Evolutionary conservation across 2,329 filamentous ascomycete species (phyloP), one percentile per base, ranked within the genome.

Genomic region (Didymella pomorum): DNA sequence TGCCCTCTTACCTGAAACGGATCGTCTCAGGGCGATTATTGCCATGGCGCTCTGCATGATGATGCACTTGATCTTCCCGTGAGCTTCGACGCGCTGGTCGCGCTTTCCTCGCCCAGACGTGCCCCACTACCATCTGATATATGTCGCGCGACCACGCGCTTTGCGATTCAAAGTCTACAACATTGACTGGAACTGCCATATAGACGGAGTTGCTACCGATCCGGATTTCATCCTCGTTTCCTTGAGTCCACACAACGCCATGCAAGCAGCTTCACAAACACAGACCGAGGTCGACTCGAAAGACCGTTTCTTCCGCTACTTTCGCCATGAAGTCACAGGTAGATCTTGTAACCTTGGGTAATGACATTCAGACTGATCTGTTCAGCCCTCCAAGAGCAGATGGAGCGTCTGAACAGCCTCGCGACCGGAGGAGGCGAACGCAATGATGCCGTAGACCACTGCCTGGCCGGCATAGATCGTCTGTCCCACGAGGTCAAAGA

Each of bases 401-500:
- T 97, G 77, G 82, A 84, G 50, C 83, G 85, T 51, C 84, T 97
- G 1, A 81, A 84, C 21, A 83, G 85, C 47, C 82, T 87, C 21
- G 83, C 89, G 14, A 76, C 85, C 12, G 79, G 89, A 1, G 89
- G 85, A 45, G 89, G 90, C 60, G 92, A 95, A 76, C 89, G 92
- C 42, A 86, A 90, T 62, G 89, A 94, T 74, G 91, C 91, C 50
- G 87, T 90, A 45, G 93, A 97, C 66, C 86, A 91, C 69, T 89
- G 93, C 65, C 83, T 96, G 14, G 87, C 90, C 16, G 86, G 87
- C 61, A 95, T 98, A 69, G 88, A 91, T 28, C 86, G 87, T 56
- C 83, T 98, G 16, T 93, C 92, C 1, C 90, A 89, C 63, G 89
- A 95, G 68, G 91, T 97, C 37, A 89, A 91, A 65, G 93, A 97